Evolutionary conservation across 179 eudicot species (phyloP).

Genomic region (Corrigiola litoralis): DNA sequence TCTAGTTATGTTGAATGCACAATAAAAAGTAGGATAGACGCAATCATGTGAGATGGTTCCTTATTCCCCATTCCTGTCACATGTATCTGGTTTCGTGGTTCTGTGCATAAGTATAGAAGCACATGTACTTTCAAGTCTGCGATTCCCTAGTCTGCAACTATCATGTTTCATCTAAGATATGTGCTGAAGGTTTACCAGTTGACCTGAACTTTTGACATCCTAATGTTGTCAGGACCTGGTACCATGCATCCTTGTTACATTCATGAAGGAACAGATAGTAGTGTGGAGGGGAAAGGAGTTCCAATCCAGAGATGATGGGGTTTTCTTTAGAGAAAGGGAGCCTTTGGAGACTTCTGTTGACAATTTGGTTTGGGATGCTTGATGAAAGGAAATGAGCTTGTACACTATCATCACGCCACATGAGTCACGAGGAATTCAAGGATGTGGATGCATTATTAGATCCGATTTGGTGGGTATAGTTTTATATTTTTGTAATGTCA

Average conservation of each 20-base stretch:
- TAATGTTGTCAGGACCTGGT: slow-evolving; percentile 64
- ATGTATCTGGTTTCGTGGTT: not conserved
- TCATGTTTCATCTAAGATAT: not conserved
- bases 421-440: not conserved
- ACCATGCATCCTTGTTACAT: slow-evolving; percentile 77
- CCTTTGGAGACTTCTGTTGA: slow-evolving; percentile 29
- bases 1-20: no score
- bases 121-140: no score
- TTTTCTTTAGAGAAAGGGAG: slow-evolving; percentile 38
- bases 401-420: not conserved
- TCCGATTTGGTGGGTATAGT: not conserved
- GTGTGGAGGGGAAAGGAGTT: slow-evolving; percentile 82
- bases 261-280: slow-evolving; percentile 80
- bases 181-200: not conserved
- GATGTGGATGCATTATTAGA: no score
- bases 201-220: not conserved
- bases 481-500: not conserved
- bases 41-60: no score
- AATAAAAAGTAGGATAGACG: no score
- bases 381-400: not conserved
- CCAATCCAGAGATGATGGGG: slow-evolving; percentile 40
- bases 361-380: slow-evolving; percentile 27
- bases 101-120: no score
- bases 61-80: no score
- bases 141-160: no score